phyloP scores from a whole-genome alignment of 78 protist species.

The Chrysochromulina tobinii region DNA sequence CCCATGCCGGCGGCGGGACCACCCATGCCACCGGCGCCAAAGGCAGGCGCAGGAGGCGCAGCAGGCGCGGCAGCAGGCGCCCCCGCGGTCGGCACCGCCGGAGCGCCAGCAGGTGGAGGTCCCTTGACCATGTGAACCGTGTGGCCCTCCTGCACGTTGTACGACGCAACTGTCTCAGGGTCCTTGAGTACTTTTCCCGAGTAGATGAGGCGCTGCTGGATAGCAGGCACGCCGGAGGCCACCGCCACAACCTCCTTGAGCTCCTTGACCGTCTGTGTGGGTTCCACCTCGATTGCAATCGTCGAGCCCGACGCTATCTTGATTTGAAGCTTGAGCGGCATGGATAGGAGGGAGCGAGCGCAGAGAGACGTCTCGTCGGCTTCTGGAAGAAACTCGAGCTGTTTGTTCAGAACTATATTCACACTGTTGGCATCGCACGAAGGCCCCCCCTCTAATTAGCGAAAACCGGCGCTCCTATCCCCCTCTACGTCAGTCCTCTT shows the following conservation, averaged over 20 bases:
- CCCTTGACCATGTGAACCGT: constrained; percentile 36
- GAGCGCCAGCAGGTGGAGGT: background rate
- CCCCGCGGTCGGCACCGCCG: background rate
- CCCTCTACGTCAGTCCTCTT: too few relatives aligned
- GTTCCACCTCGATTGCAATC: background rate
- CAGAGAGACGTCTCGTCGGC: too few relatives aligned
- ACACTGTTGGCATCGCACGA: too few relatives aligned
- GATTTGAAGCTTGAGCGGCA: too few relatives aligned
- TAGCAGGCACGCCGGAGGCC: background rate
- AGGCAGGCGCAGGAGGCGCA: background rate
- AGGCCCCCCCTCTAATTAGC: too few relatives aligned
- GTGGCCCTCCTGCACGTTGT: constrained; percentile 9
- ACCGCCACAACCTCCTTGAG: constrained; percentile 4
- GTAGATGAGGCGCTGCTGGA: constrained; percentile 37
- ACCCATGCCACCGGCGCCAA: background rate
- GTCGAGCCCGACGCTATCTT: background rate
- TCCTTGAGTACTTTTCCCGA: constrained; percentile 53
- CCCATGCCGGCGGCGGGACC: background rate
- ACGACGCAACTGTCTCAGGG: background rate
- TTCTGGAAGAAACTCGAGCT: too few relatives aligned
- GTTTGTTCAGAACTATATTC: too few relatives aligned
- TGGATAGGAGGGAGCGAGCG: too few relatives aligned
- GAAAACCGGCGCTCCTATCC: too few relatives aligned
- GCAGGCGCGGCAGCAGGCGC: background rate
- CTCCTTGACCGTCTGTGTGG: background rate